Evolutionary conservation across 2,329 filamentous ascomycete species (phyloP), one percentile per base, ranked within the genome.

Genomic region (Thyridium curvatum): DNA sequence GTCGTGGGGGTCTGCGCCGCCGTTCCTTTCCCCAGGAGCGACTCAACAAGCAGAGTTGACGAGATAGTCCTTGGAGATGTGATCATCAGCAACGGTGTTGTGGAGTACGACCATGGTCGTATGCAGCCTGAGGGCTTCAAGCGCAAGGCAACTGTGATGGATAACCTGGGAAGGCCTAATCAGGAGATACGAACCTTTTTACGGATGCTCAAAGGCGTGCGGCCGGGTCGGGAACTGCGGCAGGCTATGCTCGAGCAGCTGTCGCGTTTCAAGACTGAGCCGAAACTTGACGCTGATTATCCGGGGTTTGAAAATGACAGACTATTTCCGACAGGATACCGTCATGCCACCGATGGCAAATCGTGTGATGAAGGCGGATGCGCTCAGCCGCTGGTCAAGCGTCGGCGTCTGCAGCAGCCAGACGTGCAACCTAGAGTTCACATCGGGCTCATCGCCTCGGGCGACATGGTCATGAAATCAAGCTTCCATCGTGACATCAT

Each of bases 391-490:
- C 29, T 46, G 8, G 37, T 49, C 6, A 17, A 15, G 14, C 40
- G 44, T n/a, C 34, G 15, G 12, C 41, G 43, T n/a, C n/a, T 36
- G 43, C n/a, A 39, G 40, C 6, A 33, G 8, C 15, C 30, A 28
- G 15, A 30, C 12, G 26, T 28, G n/a, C 12, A 15, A 33, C 39
- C 39, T 12, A 17, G 13, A 3, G 37, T 48, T 13, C 37, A 44
- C 16, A n/a, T 52, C 18, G 51, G 48, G 0, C 21, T 41, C 9
- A 53, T 69, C 13, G 64, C 52, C 10, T 62, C 60, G 8, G 61
- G 53, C 7, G 54, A 66, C 32, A 43, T 48, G 2, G 56, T 66
- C 4, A 60, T 66, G 46, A 62, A 59, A 30, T 58, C 57, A 6
- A 58, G 45, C 8, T 32, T 42, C 10, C 40, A 56, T 15, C 52